Base-by-base conservation (phyloP, 768 basidiomycete species). In the Porpolomopsis calyptriformis region DNA sequence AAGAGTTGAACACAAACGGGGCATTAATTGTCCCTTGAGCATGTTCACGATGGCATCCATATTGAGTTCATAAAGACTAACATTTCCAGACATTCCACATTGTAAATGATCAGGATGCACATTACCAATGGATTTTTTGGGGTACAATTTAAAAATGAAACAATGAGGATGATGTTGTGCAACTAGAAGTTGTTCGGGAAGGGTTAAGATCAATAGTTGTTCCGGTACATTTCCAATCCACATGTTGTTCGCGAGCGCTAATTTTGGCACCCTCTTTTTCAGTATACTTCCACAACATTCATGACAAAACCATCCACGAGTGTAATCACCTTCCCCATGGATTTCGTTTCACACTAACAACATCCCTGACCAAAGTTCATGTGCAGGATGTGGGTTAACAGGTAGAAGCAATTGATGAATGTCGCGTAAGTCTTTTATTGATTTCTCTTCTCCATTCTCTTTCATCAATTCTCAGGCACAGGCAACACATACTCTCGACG, bases 71-170 rank as follows among this genome's bases (percentile, higher is more conserved):
- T 58, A 71, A 1, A 53, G 60, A 2, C 49, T 57, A 1, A 72
- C 62, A 37, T 57, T 71, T 1, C 70, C 70, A 14, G 50, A 42
- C 57, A 72, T 59, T 0, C 53, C 66, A 0, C 46, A 31, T 34
- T 64, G 60, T 0, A 46, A 43, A 22, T 41, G 50, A 3, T 48
- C 24, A 31, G 59, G 12, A 11, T 40, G 29, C 37, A 43, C 51
- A 16, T 11, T 27, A 1, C 25, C 3, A 6, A 43, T 12, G 22
- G 45, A 34, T n/a, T 47, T 27, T 41, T 62, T 61, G 4, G 61
- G 58, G 49, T 53, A 60, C 2, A 62, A 37, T 42, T 62, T 62
- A 47, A 60, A 38, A 2, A 65, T 50, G 29, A 56, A 66, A 8
- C 56, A 56, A 0, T 39, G 33, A 7, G 61, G 58, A 53, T 55